Conservation (phyloP, 1,284 basidiomycete species). For the Cerioporus squamosus region DNA sequence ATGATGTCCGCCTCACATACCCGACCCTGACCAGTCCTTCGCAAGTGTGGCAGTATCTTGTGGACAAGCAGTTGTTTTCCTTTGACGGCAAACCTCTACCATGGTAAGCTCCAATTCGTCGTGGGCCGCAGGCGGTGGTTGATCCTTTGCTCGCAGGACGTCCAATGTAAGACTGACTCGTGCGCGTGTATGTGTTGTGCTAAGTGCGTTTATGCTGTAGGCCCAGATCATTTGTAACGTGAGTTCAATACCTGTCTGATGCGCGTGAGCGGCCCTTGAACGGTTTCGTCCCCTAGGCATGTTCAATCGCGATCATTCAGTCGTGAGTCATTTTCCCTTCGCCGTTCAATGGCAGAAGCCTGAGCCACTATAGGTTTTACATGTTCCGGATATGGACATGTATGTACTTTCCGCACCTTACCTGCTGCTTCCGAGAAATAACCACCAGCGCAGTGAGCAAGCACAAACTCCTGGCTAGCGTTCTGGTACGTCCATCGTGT, state of each 20-base stretch:
- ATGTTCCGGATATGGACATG: constrained; percentile 22
- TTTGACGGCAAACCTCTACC: constrained; percentile 4
- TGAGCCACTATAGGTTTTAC: constrained; percentile 11
- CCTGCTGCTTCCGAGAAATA: not conserved
- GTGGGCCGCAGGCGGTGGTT: not conserved
- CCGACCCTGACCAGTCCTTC: not conserved
- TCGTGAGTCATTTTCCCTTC: not conserved
- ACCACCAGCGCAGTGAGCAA: constrained; percentile 12
- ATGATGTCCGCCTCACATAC: not conserved
- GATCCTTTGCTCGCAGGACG: constrained; percentile 1
- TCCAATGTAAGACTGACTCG: constrained; percentile 11
- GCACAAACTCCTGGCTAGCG: not conserved
- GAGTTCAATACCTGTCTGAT: not conserved
- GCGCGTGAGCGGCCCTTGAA: not conserved
- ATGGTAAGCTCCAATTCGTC: constrained; percentile 1
- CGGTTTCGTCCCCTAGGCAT: constrained; percentile 2
- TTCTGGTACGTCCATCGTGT: constrained; percentile 6
- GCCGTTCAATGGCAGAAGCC: no score
- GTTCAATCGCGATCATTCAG: constrained; percentile 15
- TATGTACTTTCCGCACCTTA: not conserved
- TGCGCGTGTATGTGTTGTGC: no score
- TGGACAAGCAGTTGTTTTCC: not conserved
- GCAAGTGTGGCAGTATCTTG: constrained; percentile 7
- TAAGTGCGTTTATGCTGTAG: not conserved
- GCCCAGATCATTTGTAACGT: constrained; percentile 19